A percentile compares a stretch with the other conserved stretches of the same genome.
Conservation (phyloP, 2,329 filamentous ascomycete genomes). For the Diaporthe nobilis region DNA sequence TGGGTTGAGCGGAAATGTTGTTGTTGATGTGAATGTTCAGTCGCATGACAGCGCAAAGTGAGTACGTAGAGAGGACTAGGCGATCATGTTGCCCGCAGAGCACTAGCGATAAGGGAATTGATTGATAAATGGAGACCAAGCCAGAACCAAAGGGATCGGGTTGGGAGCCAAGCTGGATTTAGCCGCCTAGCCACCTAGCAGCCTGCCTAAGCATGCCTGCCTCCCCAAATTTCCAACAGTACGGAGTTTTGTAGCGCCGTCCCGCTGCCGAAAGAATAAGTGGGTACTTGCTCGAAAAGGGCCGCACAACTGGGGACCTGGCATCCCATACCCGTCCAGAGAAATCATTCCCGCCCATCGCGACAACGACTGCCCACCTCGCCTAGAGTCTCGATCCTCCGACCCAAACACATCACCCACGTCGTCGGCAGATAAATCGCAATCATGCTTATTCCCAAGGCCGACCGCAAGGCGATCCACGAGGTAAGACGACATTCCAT, state of each 20-base stretch:
- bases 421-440: conserved; percentile 63
- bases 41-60: neutral
- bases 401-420: conserved; percentile 62
- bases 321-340: conserved; percentile 26
- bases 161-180: conserved; percentile 1
- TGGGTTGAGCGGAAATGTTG: neutral
- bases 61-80: neutral
- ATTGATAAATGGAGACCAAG: neutral
- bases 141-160: neutral
- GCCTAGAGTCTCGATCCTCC: conserved; percentile 43
- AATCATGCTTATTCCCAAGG: conserved; percentile 99
- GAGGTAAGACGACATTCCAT: conserved; percentile 64
- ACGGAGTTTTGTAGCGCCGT: conserved; percentile 37
- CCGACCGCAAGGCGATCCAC: conserved; percentile 99
- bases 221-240: neutral
- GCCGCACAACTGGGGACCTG: conserved; percentile 41
- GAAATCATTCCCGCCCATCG: conserved; percentile 40
- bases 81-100: neutral
- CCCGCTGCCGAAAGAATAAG: conserved; percentile 4
- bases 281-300: conserved; percentile 29
- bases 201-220: neutral
- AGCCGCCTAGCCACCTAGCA: neutral
- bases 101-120: neutral
- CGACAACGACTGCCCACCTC: conserved; percentile 40
- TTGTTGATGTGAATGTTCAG: neutral